These are phyloP conservation scores for Lenwebbia sp. DNA, from an alignment of 345 rosid genomes.

Conservation along the genomic window DNA sequence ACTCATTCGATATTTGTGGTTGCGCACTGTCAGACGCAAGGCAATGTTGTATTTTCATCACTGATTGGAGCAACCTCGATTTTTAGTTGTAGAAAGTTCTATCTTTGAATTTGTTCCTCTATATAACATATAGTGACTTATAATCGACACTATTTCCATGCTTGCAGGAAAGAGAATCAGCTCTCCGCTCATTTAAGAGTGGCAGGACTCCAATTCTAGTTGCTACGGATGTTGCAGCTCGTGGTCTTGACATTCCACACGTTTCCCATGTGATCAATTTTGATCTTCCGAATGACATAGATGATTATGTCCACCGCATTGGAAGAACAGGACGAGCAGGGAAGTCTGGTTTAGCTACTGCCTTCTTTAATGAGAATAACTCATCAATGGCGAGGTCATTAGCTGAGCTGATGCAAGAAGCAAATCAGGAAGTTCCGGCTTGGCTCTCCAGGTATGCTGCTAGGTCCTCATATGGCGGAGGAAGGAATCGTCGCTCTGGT, in stretches of 20 bases:
- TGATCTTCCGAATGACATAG: constrained; percentile 93
- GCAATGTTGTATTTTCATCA: background rate
- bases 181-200: constrained; percentile 74
- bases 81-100: background rate
- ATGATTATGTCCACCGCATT: constrained; percentile 94
- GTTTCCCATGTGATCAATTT: constrained; percentile 95
- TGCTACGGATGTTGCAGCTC: constrained; percentile 93
- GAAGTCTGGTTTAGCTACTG: constrained; percentile 83
- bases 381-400: constrained; percentile 58
- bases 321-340: constrained; percentile 99
- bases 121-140: background rate
- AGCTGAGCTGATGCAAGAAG: constrained; percentile 81
- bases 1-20: background rate
- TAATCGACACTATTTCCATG: background rate
- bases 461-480: constrained; percentile 44
- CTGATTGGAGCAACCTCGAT: background rate
- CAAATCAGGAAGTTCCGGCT: constrained; percentile 90
- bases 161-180: constrained; percentile 87
- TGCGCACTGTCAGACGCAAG: background rate
- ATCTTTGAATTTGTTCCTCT: background rate
- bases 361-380: constrained; percentile 86
- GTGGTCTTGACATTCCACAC: constrained; percentile 94
- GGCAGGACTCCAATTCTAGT: constrained; percentile 90
- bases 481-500: constrained; percentile 67
- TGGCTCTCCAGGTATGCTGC: constrained; percentile 87